A percentile compares a stretch with the other conserved stretches of the same genome.
Conservation (phyloP, 2,329 filamentous ascomycete genomes). For the Davidsoniella neocaledoniae region DNA sequence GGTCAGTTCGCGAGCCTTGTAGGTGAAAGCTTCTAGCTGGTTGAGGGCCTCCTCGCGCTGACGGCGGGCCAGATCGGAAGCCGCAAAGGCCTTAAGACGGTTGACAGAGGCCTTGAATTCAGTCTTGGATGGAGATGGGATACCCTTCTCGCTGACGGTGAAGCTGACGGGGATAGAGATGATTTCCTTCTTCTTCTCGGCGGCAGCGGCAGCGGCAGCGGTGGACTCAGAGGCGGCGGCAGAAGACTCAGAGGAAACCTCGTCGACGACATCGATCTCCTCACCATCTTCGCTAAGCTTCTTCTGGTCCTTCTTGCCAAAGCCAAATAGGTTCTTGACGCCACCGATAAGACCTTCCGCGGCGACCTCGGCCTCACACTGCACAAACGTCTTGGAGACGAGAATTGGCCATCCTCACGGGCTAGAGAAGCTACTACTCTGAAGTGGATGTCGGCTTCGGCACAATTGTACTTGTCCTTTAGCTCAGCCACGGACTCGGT, state of each 20-base stretch:
- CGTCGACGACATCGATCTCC: conserved; percentile 22
- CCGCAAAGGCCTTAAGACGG: conserved; percentile 68
- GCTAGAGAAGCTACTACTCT: conserved; percentile 62
- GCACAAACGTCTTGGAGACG: conserved; percentile 56
- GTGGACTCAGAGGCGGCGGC: conserved; percentile 24
- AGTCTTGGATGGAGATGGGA: conserved; percentile 30
- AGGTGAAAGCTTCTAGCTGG: conserved; percentile 84
- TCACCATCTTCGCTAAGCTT: conserved; percentile 48
- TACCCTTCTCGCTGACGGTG: conserved; percentile 31
- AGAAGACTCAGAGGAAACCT: conserved; percentile 17
- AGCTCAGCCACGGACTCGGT: conserved; percentile 67
- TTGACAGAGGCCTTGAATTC: conserved; percentile 40
- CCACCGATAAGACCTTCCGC: conserved; percentile 75
- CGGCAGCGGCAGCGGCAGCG: conserved; percentile 30
- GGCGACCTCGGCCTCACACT: conserved; percentile 61
- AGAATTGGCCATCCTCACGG: conserved; percentile 59
- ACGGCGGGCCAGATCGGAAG: conserved; percentile 62
- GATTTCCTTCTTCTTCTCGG: conserved; percentile 42
- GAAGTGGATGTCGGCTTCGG: conserved; percentile 59
- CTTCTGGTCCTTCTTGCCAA: conserved; percentile 80
- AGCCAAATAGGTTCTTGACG: conserved; percentile 90
- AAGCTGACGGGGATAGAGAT: conserved; percentile 36
- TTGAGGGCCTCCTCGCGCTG: conserved; percentile 78
- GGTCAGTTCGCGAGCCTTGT: conserved; percentile 69
- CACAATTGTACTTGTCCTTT: conserved; percentile 63